These are phyloP conservation scores for Saccharomycopsis sp. DNA, from an alignment of 805 yeast species.

Conservation along the genomic window DNA sequence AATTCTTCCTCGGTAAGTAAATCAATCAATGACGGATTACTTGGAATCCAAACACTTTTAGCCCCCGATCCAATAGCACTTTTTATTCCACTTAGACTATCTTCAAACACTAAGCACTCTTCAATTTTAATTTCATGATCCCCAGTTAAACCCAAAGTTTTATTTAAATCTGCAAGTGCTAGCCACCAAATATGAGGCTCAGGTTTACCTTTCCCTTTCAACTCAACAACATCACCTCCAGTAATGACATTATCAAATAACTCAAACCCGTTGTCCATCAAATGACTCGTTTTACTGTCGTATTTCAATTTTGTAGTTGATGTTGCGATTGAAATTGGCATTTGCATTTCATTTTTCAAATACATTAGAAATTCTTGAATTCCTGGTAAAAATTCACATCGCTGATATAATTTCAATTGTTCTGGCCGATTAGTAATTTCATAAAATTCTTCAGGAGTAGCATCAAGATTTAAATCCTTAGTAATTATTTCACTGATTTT, in stretches of 20 bases:
- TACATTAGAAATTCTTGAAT: slow-evolving; percentile 49
- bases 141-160: slow-evolving; percentile 31
- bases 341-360: slow-evolving; percentile 22
- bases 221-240: slow-evolving; percentile 82
- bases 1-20: background rate
- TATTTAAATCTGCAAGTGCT: slow-evolving; percentile 65
- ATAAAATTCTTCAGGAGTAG: background rate
- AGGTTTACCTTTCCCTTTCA: slow-evolving; percentile 86
- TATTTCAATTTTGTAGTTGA: slow-evolving; percentile 62
- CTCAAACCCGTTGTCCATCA: slow-evolving; percentile 47
- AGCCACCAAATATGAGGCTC: slow-evolving; percentile 84
- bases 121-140: slow-evolving; percentile 47
- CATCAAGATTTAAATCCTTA: background rate
- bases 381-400: slow-evolving; percentile 54
- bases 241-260: slow-evolving; percentile 61
- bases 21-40: slow-evolving; percentile 31
- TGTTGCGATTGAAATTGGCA: slow-evolving; percentile 88
- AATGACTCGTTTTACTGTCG: slow-evolving; percentile 64
- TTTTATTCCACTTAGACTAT: slow-evolving; percentile 83
- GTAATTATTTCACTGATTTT: background rate
- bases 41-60: slow-evolving; percentile 86
- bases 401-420: background rate
- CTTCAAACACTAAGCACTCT: slow-evolving; percentile 88
- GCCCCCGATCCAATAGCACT: slow-evolving; percentile 82
- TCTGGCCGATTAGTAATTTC: background rate